Conservation (phyloP, 2,329 filamentous ascomycete species). For the Shiraia bambusicola region DNA sequence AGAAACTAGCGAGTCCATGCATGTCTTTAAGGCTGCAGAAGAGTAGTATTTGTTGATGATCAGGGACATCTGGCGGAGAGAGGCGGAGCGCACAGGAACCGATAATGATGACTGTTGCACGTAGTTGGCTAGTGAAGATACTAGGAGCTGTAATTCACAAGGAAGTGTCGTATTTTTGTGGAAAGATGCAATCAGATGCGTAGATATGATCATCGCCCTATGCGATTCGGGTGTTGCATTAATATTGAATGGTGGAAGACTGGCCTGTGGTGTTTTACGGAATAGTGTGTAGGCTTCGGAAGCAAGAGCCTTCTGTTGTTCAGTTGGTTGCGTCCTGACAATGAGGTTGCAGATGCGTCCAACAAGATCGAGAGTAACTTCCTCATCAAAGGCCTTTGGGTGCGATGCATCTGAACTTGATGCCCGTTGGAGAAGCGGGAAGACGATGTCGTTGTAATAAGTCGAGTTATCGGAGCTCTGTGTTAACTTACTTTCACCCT, state of each 20-base stretch:
- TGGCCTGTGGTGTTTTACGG: conserved; percentile 31
- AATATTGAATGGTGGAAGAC: conserved; percentile 36
- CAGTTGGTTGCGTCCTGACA: conserved; percentile 54
- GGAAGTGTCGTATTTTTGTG: conserved; percentile 39
- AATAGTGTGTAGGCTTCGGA: conserved; percentile 59
- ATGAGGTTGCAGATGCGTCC: conserved; percentile 63
- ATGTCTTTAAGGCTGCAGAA: conserved; percentile 42
- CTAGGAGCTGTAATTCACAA: conserved; percentile 32
- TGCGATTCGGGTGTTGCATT: conserved; percentile 38
- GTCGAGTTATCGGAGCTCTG: conserved; percentile 40
- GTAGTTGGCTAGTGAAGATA: conserved; percentile 44
- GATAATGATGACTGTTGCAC: conserved; percentile 33
- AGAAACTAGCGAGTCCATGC: conserved; percentile 44
- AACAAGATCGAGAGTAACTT: conserved; percentile 59
- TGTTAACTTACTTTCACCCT: conserved; percentile 55
- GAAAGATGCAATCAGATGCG: conserved; percentile 57
- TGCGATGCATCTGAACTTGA: conserved; percentile 37
- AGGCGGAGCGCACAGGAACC: conserved; percentile 32
- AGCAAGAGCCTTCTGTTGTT: conserved; percentile 55
- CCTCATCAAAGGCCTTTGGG: conserved; percentile 46
- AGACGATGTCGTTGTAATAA: conserved; percentile 52
- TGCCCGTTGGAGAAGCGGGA: conserved; percentile 45
- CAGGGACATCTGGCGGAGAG: conserved; percentile 49
- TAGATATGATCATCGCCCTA: conserved; percentile 58
- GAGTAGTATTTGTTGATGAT: conserved; percentile 53